phyloP scores from a whole-genome alignment of 257 asterid genomes.

The Solanum chmielewskii region DNA sequence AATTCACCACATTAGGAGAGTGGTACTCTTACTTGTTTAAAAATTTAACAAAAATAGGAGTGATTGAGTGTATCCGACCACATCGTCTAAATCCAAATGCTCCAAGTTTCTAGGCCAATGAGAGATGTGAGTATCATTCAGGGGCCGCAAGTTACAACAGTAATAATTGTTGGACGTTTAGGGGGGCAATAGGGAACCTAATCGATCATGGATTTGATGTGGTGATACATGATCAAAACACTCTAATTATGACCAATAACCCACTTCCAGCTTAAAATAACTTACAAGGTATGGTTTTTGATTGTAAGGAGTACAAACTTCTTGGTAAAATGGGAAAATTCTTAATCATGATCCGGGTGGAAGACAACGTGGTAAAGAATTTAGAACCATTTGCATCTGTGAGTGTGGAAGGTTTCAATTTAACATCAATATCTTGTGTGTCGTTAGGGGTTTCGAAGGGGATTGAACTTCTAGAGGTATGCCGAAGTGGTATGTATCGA shows the following conservation, averaged over 20 bases:
- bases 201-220: not conserved
- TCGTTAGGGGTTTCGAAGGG: rapidly evolving
- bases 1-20: not conserved
- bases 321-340: not conserved
- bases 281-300: not conserved
- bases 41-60: not conserved
- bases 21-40: not conserved
- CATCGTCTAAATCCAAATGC: not conserved
- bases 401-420: not conserved
- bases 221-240: not conserved
- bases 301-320: not conserved
- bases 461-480: rapidly evolving
- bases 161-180: not conserved
- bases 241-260: not conserved
- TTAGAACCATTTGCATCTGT: not conserved
- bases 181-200: not conserved
- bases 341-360: not conserved
- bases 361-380: not conserved
- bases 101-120: not conserved
- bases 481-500: not conserved
- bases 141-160: not conserved
- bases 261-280: not conserved
- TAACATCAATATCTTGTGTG: not conserved
- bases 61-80: not conserved
- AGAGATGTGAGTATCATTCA: not conserved